These are phyloP conservation scores for Apiospora sp. DNA, from an alignment of 2,329 filamentous ascomycete genomes.

Conservation along the genomic window DNA sequence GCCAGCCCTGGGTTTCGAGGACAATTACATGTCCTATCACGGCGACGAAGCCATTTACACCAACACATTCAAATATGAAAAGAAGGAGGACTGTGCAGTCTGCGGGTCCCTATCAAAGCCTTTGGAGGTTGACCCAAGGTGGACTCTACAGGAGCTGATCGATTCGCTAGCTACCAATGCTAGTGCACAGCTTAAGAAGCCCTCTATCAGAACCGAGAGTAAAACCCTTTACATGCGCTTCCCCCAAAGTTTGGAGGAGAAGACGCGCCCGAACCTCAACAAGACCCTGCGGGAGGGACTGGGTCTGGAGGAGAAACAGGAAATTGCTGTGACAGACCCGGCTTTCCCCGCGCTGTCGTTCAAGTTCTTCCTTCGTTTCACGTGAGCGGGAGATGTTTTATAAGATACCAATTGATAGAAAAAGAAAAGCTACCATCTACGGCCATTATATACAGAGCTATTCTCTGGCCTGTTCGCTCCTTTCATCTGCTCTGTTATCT, in stretches of 20 bases:
- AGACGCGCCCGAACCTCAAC: slow-evolving; percentile 82
- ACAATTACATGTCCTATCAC: slow-evolving; percentile 99
- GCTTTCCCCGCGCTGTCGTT: slow-evolving; percentile 80
- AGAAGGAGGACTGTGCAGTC: slow-evolving; percentile 93
- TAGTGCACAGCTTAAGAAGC: slow-evolving; percentile 93
- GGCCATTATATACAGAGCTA: neutral
- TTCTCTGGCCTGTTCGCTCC: neutral
- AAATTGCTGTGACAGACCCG: slow-evolving; percentile 92
- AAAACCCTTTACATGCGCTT: slow-evolving; percentile 92
- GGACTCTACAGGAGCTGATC: slow-evolving; percentile 83
- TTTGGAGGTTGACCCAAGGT: slow-evolving; percentile 73
- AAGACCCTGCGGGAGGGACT: slow-evolving; percentile 78
- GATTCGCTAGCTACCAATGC: slow-evolving; percentile 83
- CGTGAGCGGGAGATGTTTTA: slow-evolving; percentile 6
- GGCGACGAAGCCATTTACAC: slow-evolving; percentile 96
- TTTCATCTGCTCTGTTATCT: neutral
- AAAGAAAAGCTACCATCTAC: neutral
- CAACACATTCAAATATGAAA: slow-evolving; percentile 94
- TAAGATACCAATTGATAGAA: slow-evolving; percentile 25
- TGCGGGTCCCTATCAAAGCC: slow-evolving; percentile 85
- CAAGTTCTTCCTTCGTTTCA: slow-evolving; percentile 62
- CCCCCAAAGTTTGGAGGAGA: slow-evolving; percentile 81
- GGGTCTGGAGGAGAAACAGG: slow-evolving; percentile 77
- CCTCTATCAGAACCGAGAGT: slow-evolving; percentile 78
- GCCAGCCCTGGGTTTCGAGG: slow-evolving; percentile 78